Evolutionary conservation across 306 rosid genomes (phyloP).

Genomic region (Hippophae tibetana): DNA sequence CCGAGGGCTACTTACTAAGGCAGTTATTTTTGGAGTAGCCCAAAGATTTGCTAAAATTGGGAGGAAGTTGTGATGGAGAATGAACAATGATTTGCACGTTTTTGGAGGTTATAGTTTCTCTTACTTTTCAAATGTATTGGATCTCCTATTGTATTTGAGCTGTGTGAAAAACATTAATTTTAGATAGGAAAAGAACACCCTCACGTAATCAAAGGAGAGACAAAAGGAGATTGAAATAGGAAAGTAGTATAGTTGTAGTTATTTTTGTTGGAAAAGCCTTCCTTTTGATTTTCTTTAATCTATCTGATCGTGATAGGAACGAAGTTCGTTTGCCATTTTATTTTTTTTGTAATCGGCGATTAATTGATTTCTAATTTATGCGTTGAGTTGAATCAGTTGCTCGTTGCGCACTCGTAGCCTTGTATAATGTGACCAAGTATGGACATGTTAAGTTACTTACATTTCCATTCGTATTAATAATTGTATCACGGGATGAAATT

Average conservation of each 20-base stretch:
- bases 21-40: constrained; percentile 84
- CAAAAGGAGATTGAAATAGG: background rate
- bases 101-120: constrained; percentile 19
- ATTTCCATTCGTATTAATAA: no score
- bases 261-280: constrained; percentile 13
- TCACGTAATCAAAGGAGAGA: background rate
- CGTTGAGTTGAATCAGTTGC: no score
- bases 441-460: no score
- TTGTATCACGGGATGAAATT: no score
- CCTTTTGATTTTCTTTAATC: constrained; percentile 9
- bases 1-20: constrained; percentile 77
- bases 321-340: no score
- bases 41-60: constrained; percentile 75
- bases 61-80: constrained; percentile 41
- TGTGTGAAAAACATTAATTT: constrained; percentile 2
- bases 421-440: no score
- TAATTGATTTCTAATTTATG: no score
- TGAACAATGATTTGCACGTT: constrained; percentile 3
- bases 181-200: constrained; percentile 16
- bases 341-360: no score
- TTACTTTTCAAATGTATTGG: constrained; percentile 14
- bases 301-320: background rate
- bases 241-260: constrained; percentile 14
- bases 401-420: no score
- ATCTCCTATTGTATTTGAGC: background rate